These are phyloP conservation scores for Gillenia trifoliata DNA, from an alignment of 306 rosid genomes.

Conservation along the genomic window DNA sequence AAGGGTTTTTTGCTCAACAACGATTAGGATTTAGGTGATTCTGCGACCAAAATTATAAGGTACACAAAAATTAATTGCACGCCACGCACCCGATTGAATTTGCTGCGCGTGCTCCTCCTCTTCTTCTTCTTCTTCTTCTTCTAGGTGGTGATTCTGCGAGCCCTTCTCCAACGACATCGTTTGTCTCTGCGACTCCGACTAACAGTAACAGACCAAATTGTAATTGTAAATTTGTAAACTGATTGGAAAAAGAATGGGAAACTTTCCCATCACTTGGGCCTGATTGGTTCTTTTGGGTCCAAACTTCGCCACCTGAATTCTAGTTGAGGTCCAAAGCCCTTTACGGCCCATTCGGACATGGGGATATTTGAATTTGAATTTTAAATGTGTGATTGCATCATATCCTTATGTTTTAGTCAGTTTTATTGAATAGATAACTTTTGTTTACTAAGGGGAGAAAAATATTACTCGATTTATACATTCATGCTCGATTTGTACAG, in stretches of 20 bases:
- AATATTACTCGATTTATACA: too few species aligned
- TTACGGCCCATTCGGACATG: too few species aligned
- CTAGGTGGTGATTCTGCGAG: slow-evolving; percentile 12
- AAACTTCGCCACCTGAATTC: not conserved
- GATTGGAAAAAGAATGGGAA: not conserved
- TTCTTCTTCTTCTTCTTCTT: slow-evolving; percentile 11
- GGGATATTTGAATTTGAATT: too few species aligned
- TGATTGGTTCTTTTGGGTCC: not conserved
- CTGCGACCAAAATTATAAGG: not conserved
- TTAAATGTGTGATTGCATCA: too few species aligned
- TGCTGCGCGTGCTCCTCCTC: slow-evolving; percentile 14
- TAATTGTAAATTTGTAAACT: not conserved
- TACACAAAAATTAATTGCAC: not conserved
- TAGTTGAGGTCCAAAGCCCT: not conserved
- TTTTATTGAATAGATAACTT: too few species aligned
- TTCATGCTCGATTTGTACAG: too few species aligned
- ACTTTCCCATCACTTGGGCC: not conserved
- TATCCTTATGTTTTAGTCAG: too few species aligned
- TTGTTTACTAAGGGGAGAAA: too few species aligned
- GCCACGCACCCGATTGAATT: not conserved
- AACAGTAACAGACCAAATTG: not conserved
- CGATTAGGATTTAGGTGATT: not conserved
- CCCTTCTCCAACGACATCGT: slow-evolving; percentile 34
- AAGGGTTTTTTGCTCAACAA: not conserved
- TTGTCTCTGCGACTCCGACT: not conserved